Conservation (phyloP, 768 basidiomycete genomes). For the Leccinum broughii region DNA sequence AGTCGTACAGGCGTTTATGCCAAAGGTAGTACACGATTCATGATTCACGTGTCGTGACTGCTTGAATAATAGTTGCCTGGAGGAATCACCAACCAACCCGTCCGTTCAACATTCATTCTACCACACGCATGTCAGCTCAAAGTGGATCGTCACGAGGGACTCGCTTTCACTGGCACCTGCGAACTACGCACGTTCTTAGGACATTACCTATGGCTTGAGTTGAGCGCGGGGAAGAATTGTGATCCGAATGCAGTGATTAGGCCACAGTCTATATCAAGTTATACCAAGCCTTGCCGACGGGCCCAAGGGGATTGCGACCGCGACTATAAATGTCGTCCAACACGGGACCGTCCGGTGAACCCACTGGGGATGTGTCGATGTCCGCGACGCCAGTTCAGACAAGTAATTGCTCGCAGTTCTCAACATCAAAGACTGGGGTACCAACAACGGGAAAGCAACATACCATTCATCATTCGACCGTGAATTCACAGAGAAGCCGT, state of each 20-base stretch:
- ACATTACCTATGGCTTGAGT: background rate
- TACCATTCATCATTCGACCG: background rate
- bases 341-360: background rate
- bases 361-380: background rate
- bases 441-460: background rate
- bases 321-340: background rate
- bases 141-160: background rate
- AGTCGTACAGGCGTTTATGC: constrained; percentile 58
- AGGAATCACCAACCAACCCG: background rate
- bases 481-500: background rate
- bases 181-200: background rate
- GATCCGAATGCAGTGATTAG: background rate
- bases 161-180: background rate
- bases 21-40: constrained; percentile 18
- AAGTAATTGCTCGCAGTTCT: background rate
- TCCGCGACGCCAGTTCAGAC: background rate
- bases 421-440: background rate
- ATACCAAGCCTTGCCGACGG: background rate
- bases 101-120: background rate
- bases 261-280: background rate
- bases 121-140: background rate
- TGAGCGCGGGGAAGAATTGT: background rate
- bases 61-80: background rate
- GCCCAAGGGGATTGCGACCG: background rate
- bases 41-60: constrained; percentile 6